Evolutionary conservation across 176 grass and related monocot genomes (phyloP), one percentile per base, ranked within the genome.

Genomic region (Triticum timopheevii): DNA sequence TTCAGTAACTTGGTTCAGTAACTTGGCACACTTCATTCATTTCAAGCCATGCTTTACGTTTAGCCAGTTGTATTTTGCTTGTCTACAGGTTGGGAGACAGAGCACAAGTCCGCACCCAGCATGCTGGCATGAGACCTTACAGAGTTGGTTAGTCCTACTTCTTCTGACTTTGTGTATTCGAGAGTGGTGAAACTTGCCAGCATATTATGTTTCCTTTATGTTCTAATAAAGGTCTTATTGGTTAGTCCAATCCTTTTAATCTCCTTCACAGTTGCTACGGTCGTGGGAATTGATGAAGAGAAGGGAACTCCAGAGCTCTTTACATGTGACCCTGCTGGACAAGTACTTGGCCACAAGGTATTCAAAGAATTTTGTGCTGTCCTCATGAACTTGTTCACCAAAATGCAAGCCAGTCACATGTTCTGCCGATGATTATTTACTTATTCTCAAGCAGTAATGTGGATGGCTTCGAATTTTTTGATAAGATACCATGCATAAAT

Each of bases 251-350:
- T 56, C 20, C 6, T 80, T 40, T 38, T 69, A 22, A 73, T 80
- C 34, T 77, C 52, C 49, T 45, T 19, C 50, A 28, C 40, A 92
- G 92, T 87, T 74, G 77, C 92, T 56, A 89, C 89, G 80, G 28
- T 91, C n/a, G 75, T 94, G 82, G 92, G 87, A 61, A 90, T 94
- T 61, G 92, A 94, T 80, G 92, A 92, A 84, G 89, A 92, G 82
- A 87, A 85, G 64, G 84, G 79, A 79, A 89, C 77, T 34, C 89
- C 89, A 34, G 81, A 94, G 71, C 89, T 94, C 30, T 94, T 87
- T 71, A 94, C 83, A 65, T 90, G 84, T 85, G 87, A 94, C 72
- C 92, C 92, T 47, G 78, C 87, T 79, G 93, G 93, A 22, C 64
- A 80, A 74, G 85, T 88, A 62, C 80, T 92, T 61, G 93, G 90